Evolutionary conservation across 176 grass and related monocot species (phyloP).

Genomic region (Miscanthus lutarioriparius): DNA sequence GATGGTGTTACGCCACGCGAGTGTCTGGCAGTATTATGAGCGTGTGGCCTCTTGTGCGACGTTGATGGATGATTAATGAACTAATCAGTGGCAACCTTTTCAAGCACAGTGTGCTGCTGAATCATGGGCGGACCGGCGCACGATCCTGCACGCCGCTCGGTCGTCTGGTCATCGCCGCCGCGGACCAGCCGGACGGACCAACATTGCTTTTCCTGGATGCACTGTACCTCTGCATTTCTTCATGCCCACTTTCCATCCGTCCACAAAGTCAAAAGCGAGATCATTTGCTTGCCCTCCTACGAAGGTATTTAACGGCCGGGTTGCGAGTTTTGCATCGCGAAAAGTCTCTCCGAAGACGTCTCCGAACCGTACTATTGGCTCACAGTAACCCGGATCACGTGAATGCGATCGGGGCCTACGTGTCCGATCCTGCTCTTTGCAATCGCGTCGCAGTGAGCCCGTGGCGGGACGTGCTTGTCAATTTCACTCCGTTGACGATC

Average conservation of each 20-base stretch:
- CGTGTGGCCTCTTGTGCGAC: not conserved
- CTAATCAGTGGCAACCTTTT: not conserved
- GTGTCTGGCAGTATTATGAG: not conserved
- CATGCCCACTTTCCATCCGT: not conserved
- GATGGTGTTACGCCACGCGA: not conserved
- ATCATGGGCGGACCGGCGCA: constrained; percentile 16
- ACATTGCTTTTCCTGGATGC: constrained; percentile 28
- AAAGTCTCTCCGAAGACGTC: not conserved
- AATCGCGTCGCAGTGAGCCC: not conserved
- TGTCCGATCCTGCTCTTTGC: not conserved
- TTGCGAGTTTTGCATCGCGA: not conserved
- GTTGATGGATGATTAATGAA: constrained; percentile 21
- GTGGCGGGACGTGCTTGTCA: not conserved
- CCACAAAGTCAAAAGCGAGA: constrained; percentile 14
- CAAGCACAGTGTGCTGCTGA: not conserved
- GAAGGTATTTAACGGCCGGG: not conserved
- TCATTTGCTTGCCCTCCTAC: not conserved
- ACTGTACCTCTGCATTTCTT: not conserved
- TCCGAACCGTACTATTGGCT: not conserved
- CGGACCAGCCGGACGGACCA: not conserved
- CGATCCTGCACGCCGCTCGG: constrained; percentile 23
- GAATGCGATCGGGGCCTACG: not conserved
- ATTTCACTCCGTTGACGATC: not conserved
- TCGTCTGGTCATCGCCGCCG: constrained; percentile 1
- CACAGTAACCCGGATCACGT: not conserved